Evolutionary conservation across 768 basidiomycete species (phyloP).

Genomic region (Boletus rubescentipes): DNA sequence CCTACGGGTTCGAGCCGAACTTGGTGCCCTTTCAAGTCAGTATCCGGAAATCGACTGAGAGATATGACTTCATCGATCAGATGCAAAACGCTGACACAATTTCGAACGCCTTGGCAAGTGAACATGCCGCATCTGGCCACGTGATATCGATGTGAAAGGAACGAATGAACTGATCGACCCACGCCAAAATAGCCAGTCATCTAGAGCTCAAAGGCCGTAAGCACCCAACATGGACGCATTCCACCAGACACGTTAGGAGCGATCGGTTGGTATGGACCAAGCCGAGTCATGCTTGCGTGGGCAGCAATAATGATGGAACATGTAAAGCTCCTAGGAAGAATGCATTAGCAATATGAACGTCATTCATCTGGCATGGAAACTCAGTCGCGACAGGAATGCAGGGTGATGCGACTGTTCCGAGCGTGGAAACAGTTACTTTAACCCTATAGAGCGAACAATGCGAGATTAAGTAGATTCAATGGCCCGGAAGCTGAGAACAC

Average conservation of each 20-base stretch:
- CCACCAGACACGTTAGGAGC: slow-evolving; percentile 6
- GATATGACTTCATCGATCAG: slow-evolving; percentile 8
- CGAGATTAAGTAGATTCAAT: slow-evolving; percentile 20
- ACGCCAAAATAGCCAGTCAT: background rate
- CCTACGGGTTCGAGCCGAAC: slow-evolving; percentile 1
- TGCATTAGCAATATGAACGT: slow-evolving; percentile 7
- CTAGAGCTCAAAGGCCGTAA: background rate
- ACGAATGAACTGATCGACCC: slow-evolving; percentile 1
- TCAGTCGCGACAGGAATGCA: slow-evolving; percentile 14
- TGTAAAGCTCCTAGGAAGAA: background rate
- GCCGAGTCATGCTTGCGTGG: slow-evolving; percentile 5
- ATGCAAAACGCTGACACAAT: background rate
- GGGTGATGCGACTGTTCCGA: slow-evolving; percentile 7
- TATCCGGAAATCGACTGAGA: slow-evolving; percentile 3
- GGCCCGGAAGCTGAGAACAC: slow-evolving; percentile 1
- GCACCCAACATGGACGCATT: background rate
- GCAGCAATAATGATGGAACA: background rate
- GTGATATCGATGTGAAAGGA: slow-evolving; percentile 1
- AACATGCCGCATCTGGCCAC: background rate
- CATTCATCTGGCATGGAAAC: slow-evolving; percentile 2
- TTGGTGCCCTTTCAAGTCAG: slow-evolving; percentile 5
- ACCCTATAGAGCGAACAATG: slow-evolving; percentile 25
- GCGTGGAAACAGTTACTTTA: slow-evolving; percentile 16
- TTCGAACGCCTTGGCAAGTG: background rate
- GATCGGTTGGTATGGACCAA: background rate